Conservation (phyloP, 1,284 basidiomycete genomes). For the Ceratobasidium sp. region DNA sequence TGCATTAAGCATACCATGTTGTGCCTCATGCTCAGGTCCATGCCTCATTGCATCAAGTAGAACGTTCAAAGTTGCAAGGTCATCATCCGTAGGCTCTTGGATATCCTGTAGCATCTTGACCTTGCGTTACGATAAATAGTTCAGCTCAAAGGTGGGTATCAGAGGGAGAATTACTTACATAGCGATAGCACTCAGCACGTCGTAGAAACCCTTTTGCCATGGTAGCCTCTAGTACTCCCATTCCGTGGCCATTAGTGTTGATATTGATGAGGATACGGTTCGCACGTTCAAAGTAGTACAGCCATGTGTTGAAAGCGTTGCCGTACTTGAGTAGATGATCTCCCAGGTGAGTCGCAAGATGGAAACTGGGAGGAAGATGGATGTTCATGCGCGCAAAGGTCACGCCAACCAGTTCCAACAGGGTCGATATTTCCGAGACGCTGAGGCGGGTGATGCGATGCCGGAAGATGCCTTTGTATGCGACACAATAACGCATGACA, state of each 20-base stretch:
- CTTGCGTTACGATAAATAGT: too few relatives aligned
- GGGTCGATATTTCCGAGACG: too few relatives aligned
- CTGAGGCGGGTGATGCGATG: neutral
- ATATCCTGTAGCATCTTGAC: slow-evolving; percentile 6
- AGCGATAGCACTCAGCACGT: neutral
- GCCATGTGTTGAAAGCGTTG: neutral
- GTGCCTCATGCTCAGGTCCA: slow-evolving; percentile 5
- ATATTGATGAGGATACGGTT: slow-evolving; percentile 11
- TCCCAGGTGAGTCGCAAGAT: neutral
- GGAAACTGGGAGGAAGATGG: slow-evolving; percentile 8
- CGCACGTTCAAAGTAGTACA: slow-evolving; percentile 4
- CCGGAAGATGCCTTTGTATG: neutral
- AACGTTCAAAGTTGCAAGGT: neutral
- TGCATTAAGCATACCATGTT: slow-evolving; percentile 8
- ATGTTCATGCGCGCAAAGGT: neutral
- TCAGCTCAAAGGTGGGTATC: too few relatives aligned
- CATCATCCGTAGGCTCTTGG: neutral
- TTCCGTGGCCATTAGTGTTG: slow-evolving; percentile 16
- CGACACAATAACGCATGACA: slow-evolving; percentile 25
- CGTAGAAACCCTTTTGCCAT: slow-evolving; percentile 7
- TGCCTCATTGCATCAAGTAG: slow-evolving; percentile 1
- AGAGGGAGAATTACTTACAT: neutral
- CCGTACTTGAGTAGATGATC: slow-evolving; percentile 27
- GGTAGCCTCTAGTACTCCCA: neutral
- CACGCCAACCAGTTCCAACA: neutral